These are phyloP conservation scores for Catunica adiposa DNA, from an alignment of 2,329 filamentous ascomycete species.

Conservation along the genomic window DNA sequence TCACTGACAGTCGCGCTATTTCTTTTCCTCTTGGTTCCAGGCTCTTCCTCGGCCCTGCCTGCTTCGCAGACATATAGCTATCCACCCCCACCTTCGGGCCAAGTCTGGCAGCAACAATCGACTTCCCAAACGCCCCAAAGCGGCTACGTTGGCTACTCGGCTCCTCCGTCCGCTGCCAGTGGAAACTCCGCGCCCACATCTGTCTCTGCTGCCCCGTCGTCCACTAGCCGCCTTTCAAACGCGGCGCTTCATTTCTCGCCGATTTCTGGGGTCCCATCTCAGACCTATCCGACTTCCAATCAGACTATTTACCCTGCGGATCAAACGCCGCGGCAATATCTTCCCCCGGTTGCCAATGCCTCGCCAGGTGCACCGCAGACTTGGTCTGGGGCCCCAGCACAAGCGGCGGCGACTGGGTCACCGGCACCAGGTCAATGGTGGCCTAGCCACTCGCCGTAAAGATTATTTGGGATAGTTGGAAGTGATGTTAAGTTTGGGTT, in stretches of 20 bases:
- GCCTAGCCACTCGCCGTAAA: constrained; percentile 27
- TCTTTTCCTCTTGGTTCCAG: background rate
- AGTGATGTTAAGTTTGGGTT: too few relatives aligned
- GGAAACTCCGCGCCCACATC: constrained; percentile 22
- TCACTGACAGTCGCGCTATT: constrained; percentile 6
- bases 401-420: constrained; percentile 17
- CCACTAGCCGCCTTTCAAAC: constrained; percentile 32
- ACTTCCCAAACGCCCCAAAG: constrained; percentile 42
- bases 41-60: constrained; percentile 23
- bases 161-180: constrained; percentile 37
- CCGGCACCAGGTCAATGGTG: constrained; percentile 30
- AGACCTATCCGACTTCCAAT: constrained; percentile 30
- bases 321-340: constrained; percentile 48
- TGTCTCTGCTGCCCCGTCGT: background rate
- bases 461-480: background rate
- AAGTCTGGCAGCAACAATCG: constrained; percentile 49
- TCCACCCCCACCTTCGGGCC: constrained; percentile 28
- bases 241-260: constrained; percentile 44
- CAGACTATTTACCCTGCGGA: constrained; percentile 45
- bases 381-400: constrained; percentile 47
- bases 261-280: constrained; percentile 43
- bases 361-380: constrained; percentile 32
- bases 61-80: constrained; percentile 46
- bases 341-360: constrained; percentile 43
- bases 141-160: constrained; percentile 36